A percentile compares a stretch with the other conserved stretches of the same genome.
Conservation (phyloP, 805 yeast species). For the Pichia californica region DNA sequence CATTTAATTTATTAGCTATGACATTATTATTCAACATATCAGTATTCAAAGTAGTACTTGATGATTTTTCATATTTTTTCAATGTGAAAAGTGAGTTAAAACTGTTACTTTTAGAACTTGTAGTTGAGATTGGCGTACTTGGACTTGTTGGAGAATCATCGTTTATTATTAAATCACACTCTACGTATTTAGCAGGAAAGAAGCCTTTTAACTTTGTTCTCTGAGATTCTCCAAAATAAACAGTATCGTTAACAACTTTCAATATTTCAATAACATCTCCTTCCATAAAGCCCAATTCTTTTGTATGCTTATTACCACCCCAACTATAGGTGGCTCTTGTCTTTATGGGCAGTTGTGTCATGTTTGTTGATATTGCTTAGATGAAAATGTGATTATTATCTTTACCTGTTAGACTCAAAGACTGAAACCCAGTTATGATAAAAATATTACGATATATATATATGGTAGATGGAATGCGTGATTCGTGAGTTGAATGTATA, state of each 20-base stretch:
- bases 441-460: too few species aligned
- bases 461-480: too few species aligned
- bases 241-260: constrained; percentile 75
- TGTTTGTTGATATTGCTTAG: too few species aligned
- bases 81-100: constrained; percentile 5
- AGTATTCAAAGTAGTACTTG: constrained; percentile 10
- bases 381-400: too few species aligned
- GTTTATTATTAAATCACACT: constrained; percentile 47
- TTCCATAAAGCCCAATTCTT: constrained; percentile 86
- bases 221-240: constrained; percentile 83
- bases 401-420: too few species aligned
- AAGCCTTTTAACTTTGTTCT: constrained; percentile 79
- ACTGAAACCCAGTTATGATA: too few species aligned
- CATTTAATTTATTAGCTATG: too few species aligned
- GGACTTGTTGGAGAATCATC: not conserved
- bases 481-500: too few species aligned
- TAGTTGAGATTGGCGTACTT: not conserved
- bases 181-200: constrained; percentile 85
- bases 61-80: constrained; percentile 7
- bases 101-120: constrained; percentile 1
- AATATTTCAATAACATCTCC: constrained; percentile 83
- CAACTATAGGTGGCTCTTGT: constrained; percentile 73
- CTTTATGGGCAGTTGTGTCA: constrained; percentile 22
- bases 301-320: constrained; percentile 83
- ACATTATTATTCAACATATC: constrained; percentile 9